Conservation (phyloP, 768 basidiomycete genomes). For the Macrolepiota albuminosa region DNA sequence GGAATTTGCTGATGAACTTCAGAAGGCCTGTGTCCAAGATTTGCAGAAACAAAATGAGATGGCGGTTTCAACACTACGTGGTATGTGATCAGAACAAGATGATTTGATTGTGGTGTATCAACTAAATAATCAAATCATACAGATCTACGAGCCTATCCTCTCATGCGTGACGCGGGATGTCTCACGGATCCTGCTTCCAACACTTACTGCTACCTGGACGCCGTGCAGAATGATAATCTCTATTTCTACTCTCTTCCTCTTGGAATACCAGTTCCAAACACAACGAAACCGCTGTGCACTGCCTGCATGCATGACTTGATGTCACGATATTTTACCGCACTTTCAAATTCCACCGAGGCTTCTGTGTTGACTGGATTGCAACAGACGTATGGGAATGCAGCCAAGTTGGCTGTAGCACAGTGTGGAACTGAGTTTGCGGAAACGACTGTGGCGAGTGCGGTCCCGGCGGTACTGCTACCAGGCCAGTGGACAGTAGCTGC, state of each 20-base stretch:
- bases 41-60: constrained; percentile 45
- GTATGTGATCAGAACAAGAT: constrained; percentile 29
- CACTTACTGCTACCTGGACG: constrained; percentile 72
- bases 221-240: constrained; percentile 48
- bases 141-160: constrained; percentile 59
- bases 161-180: constrained; percentile 64
- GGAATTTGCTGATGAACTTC: constrained; percentile 49
- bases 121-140: constrained; percentile 1
- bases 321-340: constrained; percentile 43
- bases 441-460: constrained; percentile 11
- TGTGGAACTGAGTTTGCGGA: constrained; percentile 52
- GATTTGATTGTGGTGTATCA: not conserved
- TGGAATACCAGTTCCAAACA: constrained; percentile 47
- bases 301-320: constrained; percentile 59
- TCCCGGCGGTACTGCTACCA: not conserved
- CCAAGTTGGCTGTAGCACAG: constrained; percentile 34
- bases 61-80: constrained; percentile 49
- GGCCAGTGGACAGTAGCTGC: constrained; percentile 5
- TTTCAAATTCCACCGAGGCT: constrained; percentile 25
- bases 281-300: constrained; percentile 52
- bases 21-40: constrained; percentile 52
- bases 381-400: constrained; percentile 46
- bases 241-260: constrained; percentile 70
- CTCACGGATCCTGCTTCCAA: constrained; percentile 49
- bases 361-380: constrained; percentile 23